Evolutionary conservation across 2,329 filamentous ascomycete species (phyloP).

Genomic region (Microsporum audouinii): DNA sequence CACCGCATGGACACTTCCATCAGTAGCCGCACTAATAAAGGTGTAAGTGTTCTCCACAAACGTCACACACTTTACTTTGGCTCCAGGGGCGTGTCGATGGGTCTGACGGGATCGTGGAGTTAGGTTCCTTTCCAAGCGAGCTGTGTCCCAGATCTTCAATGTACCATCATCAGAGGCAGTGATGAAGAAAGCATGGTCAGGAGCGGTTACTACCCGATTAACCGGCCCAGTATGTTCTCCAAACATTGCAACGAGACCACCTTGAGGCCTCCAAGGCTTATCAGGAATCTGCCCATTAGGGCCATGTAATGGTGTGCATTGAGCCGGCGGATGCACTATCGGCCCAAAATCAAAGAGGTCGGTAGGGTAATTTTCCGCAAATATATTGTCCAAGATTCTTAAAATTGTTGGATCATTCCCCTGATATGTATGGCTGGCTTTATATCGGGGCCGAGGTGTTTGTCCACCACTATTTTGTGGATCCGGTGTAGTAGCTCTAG

Average conservation of each 20-base stretch:
- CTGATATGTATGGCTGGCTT: slow-evolving; percentile 67
- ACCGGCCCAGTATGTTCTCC: slow-evolving; percentile 75
- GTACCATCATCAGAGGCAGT: slow-evolving; percentile 85
- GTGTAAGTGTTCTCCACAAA: slow-evolving; percentile 92
- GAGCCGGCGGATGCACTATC: slow-evolving; percentile 57
- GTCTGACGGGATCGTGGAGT: slow-evolving; percentile 78
- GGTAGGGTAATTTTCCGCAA: slow-evolving; percentile 52
- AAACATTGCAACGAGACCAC: slow-evolving; percentile 75
- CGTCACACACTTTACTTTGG: slow-evolving; percentile 67
- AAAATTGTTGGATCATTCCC: slow-evolving; percentile 59
- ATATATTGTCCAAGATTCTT: slow-evolving; percentile 69
- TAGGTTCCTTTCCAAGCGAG: slow-evolving; percentile 79
- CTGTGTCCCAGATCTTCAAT: slow-evolving; percentile 88
- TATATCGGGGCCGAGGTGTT: slow-evolving; percentile 36
- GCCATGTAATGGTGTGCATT: slow-evolving; percentile 42
- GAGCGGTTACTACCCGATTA: slow-evolving; percentile 68
- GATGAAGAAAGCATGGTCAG: slow-evolving; percentile 89
- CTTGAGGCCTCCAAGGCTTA: slow-evolving; percentile 70
- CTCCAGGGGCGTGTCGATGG: slow-evolving; percentile 59
- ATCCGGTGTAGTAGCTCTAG: slow-evolving; percentile 20
- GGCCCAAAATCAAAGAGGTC: slow-evolving; percentile 62
- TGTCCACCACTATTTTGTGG: slow-evolving; percentile 24
- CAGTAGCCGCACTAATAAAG: slow-evolving; percentile 79
- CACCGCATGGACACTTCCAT: slow-evolving; percentile 82
- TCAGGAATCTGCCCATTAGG: slow-evolving; percentile 43